phyloP scores from a whole-genome alignment of 345 rosid species.

The Euphorbia peplus region DNA sequence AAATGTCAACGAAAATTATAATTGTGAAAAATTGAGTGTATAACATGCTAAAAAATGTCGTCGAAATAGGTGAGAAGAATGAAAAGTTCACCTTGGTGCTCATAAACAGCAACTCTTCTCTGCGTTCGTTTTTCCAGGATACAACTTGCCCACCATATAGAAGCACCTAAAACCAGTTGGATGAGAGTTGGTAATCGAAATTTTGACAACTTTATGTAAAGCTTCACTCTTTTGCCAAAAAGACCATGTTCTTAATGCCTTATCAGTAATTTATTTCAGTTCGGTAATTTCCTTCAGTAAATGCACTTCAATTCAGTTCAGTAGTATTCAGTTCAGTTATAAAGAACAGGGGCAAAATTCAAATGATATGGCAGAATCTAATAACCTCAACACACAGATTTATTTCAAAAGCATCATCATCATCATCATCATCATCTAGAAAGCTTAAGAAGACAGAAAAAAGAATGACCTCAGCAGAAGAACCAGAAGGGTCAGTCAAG shows the following conservation, averaged over 20 bases:
- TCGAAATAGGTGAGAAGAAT: conserved; percentile 2
- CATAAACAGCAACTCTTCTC: conserved; percentile 78
- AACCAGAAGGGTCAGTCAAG: conserved; percentile 78
- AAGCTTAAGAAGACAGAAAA: not conserved
- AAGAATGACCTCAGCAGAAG: conserved; percentile 57
- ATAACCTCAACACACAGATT: no score
- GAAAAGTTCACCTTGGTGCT: conserved; percentile 64
- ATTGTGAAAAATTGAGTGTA: not conserved
- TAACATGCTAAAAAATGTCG: no score
- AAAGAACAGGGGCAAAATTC: no score
- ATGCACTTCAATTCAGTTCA: no score
- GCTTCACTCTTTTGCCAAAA: not conserved
- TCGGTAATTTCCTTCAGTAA: no score
- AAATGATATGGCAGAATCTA: no score
- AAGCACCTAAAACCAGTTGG: conserved; percentile 66
- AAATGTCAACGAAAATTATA: not conserved
- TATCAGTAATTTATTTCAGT: no score
- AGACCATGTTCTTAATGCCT: no score
- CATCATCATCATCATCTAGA: no score
- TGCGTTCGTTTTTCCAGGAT: conserved; percentile 90
- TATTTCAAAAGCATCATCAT: no score
- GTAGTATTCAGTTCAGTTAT: no score
- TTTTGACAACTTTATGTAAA: not conserved
- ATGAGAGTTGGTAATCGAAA: conserved; percentile 9
- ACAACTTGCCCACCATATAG: conserved; percentile 83